A percentile compares a stretch with the other conserved stretches of the same genome.
These are phyloP conservation scores for Papiliotrema nemorosa DNA, from an alignment of 1,284 basidiomycete genomes.

Conservation along the genomic window DNA sequence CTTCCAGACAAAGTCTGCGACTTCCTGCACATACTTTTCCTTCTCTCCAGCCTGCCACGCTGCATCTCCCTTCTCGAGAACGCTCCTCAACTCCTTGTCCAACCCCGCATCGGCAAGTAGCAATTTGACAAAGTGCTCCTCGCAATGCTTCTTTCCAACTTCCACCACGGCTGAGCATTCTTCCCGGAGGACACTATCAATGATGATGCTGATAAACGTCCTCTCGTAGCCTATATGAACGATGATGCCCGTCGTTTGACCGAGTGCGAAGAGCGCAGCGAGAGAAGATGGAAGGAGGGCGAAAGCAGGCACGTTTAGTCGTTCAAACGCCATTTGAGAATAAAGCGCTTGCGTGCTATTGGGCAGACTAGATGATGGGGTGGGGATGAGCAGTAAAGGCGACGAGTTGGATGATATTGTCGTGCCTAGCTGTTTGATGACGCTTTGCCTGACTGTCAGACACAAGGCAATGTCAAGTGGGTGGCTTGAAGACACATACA, in stretches of 20 bases:
- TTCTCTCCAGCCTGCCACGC: constrained; percentile 24
- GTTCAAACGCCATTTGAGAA: constrained; percentile 88
- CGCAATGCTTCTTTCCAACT: constrained; percentile 71
- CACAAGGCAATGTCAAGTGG: background rate
- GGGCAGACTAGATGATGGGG: constrained; percentile 56
- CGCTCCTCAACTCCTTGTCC: constrained; percentile 57
- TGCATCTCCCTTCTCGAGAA: constrained; percentile 51
- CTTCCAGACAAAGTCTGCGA: constrained; percentile 35
- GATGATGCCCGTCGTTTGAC: constrained; percentile 71
- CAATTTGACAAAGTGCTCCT: constrained; percentile 68
- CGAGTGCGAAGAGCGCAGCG: constrained; percentile 77
- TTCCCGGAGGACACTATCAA: constrained; percentile 69
- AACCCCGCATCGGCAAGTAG: constrained; percentile 61
- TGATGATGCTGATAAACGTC: constrained; percentile 65
- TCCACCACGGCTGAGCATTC: constrained; percentile 59
- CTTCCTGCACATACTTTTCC: constrained; percentile 30
- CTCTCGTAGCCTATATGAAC: constrained; percentile 77
- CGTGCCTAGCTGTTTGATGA: constrained; percentile 71
- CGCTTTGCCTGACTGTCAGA: constrained; percentile 65
- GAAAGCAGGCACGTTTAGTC: constrained; percentile 87
- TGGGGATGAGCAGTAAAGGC: constrained; percentile 47
- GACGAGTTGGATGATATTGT: constrained; percentile 72
- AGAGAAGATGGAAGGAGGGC: constrained; percentile 79
- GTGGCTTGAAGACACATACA: constrained; percentile 58
- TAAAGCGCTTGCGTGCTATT: constrained; percentile 68